phyloP scores from a whole-genome alignment of 2,329 filamentous ascomycete genomes.

The Aureobasidium sp. region DNA sequence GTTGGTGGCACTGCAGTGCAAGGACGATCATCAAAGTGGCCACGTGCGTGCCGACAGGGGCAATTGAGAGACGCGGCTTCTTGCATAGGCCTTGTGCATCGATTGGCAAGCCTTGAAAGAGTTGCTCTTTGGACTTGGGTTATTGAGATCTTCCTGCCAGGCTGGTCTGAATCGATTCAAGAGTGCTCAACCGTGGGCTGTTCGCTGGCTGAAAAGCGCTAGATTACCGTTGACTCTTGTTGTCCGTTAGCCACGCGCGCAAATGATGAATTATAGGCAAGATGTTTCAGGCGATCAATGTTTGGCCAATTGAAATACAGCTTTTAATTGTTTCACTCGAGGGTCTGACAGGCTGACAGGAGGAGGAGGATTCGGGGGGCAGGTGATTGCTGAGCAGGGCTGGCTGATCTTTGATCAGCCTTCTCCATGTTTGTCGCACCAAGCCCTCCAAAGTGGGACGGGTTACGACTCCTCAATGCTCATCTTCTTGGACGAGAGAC shows the following conservation, averaged over 20 bases:
- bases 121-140: not conserved
- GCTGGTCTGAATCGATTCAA: not conserved
- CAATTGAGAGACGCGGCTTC: not conserved
- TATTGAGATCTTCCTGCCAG: not conserved
- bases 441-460: not conserved
- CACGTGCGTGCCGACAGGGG: not conserved
- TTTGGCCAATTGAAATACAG: not conserved
- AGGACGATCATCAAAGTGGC: not conserved
- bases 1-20: slow-evolving; percentile 2
- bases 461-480: not conserved
- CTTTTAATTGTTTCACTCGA: not conserved
- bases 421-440: slow-evolving; percentile 8
- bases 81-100: not conserved
- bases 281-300: not conserved
- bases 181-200: not conserved
- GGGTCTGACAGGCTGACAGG: not conserved
- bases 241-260: not conserved
- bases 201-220: not conserved
- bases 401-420: not conserved
- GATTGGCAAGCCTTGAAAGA: not conserved
- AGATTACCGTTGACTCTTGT: not conserved
- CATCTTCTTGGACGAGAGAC: not conserved
- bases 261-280: not conserved
- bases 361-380: not conserved
- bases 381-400: not conserved